Base-by-base conservation (phyloP, 2,329 filamentous ascomycete species). In the Mariannaea elegans region DNA sequence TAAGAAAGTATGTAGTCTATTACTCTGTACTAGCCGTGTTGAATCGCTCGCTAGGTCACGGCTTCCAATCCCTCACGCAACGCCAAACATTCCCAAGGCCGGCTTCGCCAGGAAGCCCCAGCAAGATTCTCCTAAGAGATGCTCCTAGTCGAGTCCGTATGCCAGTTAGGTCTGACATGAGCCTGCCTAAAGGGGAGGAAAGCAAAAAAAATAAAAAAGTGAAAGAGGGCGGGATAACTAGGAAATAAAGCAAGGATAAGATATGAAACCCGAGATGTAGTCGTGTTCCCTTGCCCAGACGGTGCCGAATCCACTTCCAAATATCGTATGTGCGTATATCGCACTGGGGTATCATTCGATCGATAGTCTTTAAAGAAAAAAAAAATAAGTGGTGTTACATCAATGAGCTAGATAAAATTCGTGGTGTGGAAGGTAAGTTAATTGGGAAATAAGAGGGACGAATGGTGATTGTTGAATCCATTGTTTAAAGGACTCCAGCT, bases 321-420 rank as follows among this genome's bases (percentile, higher is more conserved):
- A 55, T 58, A 54, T 65, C 44, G 52, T 67, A 52, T 56, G 57
- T 49, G 54, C 38, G 36, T 13, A 51, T 42, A 27, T 52, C 34
- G 59, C 58, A 63, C 55, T 59, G 59, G 69, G 69, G 69, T 71
- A 71, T 71, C 69, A 71, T 70, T 64, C 13, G 41, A 44, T 63
- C 50, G 64, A 62, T 51, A 48, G 60, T 70, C 67, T 64, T 62
- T 59, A 56, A 64, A 24, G 27, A 27, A 14, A 56, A 64, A 24
- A 44, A 44, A 24, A 58, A 47, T 56, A 58, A 63, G 52, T 59
- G 49, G 58, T 65, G 48, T 54, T 68, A 68, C 61, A 69, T 71
- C 64, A 52, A 53, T 48, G 31, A 38, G 56, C 32, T 45, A 50
- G 42, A 56, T 51, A 58, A 27, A 56, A 46, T 55, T 56, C 52